Percentiles rank a stretch among this genome's conserved stretches.
phyloP scores from a whole-genome alignment of 108 stramenopile species.

The Cyclotella atomus region DNA sequence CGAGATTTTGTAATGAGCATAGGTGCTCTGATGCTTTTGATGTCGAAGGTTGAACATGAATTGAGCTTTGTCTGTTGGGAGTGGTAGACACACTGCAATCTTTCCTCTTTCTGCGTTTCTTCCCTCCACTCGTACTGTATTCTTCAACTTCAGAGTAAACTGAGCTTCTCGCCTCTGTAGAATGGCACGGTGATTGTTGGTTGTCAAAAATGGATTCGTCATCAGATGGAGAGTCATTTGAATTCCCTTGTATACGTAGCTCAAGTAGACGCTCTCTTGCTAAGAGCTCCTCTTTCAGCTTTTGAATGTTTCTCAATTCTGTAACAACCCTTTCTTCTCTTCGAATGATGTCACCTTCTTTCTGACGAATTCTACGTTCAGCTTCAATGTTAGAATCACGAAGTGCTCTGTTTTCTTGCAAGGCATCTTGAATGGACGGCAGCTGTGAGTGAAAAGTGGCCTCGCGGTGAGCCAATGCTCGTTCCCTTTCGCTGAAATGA shows the following conservation, averaged over 20 bases:
- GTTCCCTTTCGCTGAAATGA: conserved; percentile 3
- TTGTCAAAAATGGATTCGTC: not conserved
- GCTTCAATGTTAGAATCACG: conserved; percentile 22
- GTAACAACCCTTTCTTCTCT: not conserved
- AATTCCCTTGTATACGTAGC: conserved; percentile 3
- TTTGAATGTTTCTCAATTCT: conserved; percentile 16
- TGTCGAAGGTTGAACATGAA: not conserved
- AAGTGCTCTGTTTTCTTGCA: conserved; percentile 1
- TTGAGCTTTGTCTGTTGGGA: not conserved
- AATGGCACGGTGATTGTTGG: conserved; percentile 5
- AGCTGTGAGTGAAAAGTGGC: conserved; percentile 14
- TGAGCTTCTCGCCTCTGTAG: conserved; percentile 2
- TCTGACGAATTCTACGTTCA: conserved; percentile 17
- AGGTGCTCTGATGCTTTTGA: conserved; percentile 1
- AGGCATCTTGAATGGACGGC: not conserved
- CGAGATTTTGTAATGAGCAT: conserved; percentile 4
- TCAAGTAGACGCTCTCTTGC: conserved; percentile 15
- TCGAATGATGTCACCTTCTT: conserved; percentile 18
- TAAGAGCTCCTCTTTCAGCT: conserved; percentile 16
- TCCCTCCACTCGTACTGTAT: not conserved
- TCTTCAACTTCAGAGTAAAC: not conserved
- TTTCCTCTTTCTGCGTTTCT: not conserved
- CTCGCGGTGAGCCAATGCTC: conserved; percentile 35
- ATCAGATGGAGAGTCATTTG: not conserved
- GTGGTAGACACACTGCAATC: not conserved